phyloP scores from a whole-genome alignment of 345 rosid species.

The Geranium rotundifolium region DNA sequence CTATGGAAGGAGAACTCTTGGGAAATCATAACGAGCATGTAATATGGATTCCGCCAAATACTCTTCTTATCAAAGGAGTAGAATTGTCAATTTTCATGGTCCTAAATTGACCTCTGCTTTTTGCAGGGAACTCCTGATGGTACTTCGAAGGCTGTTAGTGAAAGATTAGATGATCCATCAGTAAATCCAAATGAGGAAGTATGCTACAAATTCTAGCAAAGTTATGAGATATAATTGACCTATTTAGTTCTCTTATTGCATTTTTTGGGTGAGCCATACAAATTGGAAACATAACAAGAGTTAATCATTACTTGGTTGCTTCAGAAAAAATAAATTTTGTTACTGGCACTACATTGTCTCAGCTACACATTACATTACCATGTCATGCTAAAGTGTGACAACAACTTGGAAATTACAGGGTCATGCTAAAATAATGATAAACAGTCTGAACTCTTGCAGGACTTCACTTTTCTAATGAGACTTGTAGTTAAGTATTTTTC shows the following conservation, averaged over 20 bases:
- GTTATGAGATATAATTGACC: neutral
- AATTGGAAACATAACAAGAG: neutral
- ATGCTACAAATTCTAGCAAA: slow-evolving; percentile 4
- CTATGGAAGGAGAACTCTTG: slow-evolving; percentile 33
- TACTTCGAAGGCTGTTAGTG: slow-evolving; percentile 19
- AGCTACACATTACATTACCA: neutral
- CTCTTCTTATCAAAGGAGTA: neutral
- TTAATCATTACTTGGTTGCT: neutral
- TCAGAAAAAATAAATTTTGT: neutral
- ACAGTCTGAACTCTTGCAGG: no score
- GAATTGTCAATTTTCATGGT: slow-evolving; percentile 1
- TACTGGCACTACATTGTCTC: neutral
- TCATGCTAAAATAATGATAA: no score
- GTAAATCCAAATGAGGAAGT: slow-evolving; percentile 35
- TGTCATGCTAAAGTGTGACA: neutral
- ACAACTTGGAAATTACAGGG: no score
- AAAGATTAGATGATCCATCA: slow-evolving; percentile 21
- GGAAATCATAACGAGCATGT: slow-evolving; percentile 33
- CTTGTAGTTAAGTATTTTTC: no score
- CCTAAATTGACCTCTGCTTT: slow-evolving; percentile 13
- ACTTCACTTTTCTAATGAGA: no score
- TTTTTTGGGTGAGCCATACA: neutral
- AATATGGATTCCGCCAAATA: slow-evolving; percentile 6
- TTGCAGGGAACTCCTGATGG: slow-evolving; percentile 39
- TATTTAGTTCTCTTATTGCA: neutral